A percentile compares a stretch with the other conserved stretches of the same genome.
These are phyloP conservation scores for Pyrrhoderma lamaoense DNA, from an alignment of 1,284 basidiomycete genomes.

Conservation along the genomic window DNA sequence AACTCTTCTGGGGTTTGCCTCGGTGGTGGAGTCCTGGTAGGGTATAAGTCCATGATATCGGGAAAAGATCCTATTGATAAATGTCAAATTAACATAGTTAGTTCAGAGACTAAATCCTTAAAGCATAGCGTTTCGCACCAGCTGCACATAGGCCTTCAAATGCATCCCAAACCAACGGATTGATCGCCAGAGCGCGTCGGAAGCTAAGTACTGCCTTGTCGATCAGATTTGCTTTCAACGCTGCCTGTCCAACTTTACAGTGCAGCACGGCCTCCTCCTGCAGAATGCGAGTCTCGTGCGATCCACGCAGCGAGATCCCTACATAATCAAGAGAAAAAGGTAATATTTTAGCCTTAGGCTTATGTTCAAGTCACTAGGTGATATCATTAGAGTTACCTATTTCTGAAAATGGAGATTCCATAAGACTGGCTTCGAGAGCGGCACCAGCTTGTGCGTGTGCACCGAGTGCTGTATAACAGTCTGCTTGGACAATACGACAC, in stretches of 20 bases:
- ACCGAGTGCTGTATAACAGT: conserved; percentile 66
- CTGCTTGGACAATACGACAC: conserved; percentile 73
- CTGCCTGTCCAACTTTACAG: conserved; percentile 64
- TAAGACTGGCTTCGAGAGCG: conserved; percentile 56
- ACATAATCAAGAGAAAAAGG: background rate
- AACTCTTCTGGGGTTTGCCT: conserved; percentile 45
- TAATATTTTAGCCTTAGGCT: too few species aligned
- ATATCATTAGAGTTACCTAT: too few species aligned
- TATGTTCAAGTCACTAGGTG: too few species aligned
- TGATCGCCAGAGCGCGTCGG: conserved; percentile 60
- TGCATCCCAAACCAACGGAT: conserved; percentile 90
- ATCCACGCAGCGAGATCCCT: background rate
- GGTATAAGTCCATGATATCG: conserved; percentile 63
- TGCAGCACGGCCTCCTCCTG: conserved; percentile 59
- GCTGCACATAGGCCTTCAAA: conserved; percentile 82
- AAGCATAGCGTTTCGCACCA: conserved; percentile 43
- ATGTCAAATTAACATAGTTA: too few species aligned
- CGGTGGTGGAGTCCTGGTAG: conserved; percentile 52
- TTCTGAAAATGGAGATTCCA: background rate
- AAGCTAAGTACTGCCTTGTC: conserved; percentile 69
- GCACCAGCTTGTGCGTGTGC: conserved; percentile 67
- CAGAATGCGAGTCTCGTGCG: conserved; percentile 37
- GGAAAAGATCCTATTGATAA: conserved; percentile 51
- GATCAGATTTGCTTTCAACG: conserved; percentile 66
- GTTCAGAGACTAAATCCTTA: conserved; percentile 18